Evolutionary conservation across 768 basidiomycete species (phyloP).

Genomic region (Amanita polypyramis): DNA sequence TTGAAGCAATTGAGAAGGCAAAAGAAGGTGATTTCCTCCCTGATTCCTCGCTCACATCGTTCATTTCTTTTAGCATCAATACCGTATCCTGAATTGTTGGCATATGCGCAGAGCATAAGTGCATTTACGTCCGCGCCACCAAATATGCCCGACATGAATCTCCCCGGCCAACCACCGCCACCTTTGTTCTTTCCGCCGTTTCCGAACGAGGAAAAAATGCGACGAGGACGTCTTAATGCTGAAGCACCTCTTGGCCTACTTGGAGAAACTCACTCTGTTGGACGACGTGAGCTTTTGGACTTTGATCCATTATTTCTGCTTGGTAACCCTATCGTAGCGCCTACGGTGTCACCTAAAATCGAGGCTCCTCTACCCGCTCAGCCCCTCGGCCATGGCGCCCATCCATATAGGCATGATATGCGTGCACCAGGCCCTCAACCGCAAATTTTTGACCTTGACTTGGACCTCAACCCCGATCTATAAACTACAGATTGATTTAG

Average conservation of each 20-base stretch:
- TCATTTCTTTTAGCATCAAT: slow-evolving; percentile 44
- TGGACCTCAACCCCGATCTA: slow-evolving; percentile 79
- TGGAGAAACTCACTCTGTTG: slow-evolving; percentile 77
- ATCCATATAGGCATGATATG: slow-evolving; percentile 65
- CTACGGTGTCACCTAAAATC: slow-evolving; percentile 48
- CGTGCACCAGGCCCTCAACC: slow-evolving; percentile 39
- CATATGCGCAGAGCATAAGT: slow-evolving; percentile 78
- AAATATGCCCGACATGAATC: slow-evolving; percentile 67
- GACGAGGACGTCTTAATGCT: slow-evolving; percentile 67
- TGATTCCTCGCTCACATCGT: neutral
- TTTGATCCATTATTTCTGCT: slow-evolving; percentile 4
- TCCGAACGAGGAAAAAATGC: slow-evolving; percentile 89
- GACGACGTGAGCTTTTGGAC: slow-evolving; percentile 42
- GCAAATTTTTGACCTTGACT: slow-evolving; percentile 67
- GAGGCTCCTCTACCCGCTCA: slow-evolving; percentile 32
- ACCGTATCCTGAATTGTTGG: slow-evolving; percentile 72
- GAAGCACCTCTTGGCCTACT: slow-evolving; percentile 70
- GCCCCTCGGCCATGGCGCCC: slow-evolving; percentile 39
- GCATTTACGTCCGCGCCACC: slow-evolving; percentile 85
- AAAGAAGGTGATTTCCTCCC: slow-evolving; percentile 44
- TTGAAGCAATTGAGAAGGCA: slow-evolving; percentile 60
- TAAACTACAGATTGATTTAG: slow-evolving; percentile 16
- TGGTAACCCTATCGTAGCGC: slow-evolving; percentile 30
- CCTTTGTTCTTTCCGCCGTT: slow-evolving; percentile 85
- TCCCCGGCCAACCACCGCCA: slow-evolving; percentile 64